phyloP scores from a whole-genome alignment of 208 protist species.

The Wallacemonas rigidus region DNA sequence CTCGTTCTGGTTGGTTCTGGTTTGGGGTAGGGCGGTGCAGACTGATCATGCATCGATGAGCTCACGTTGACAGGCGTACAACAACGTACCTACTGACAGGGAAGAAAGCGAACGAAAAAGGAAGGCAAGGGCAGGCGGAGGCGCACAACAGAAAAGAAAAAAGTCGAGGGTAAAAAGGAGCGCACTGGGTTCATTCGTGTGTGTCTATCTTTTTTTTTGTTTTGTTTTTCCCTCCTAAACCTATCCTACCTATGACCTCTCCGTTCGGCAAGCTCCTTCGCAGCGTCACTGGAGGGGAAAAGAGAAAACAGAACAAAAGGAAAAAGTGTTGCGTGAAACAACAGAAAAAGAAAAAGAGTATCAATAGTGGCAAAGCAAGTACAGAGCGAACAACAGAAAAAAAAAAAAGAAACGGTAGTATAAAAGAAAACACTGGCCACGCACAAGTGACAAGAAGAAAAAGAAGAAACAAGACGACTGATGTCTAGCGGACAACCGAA shows the following conservation, averaged over 20 bases:
- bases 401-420: neutral
- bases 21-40: neutral
- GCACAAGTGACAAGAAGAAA: neutral
- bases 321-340: neutral
- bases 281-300: neutral
- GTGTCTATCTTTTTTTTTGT: neutral
- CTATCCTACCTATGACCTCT: neutral
- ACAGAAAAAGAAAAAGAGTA: neutral
- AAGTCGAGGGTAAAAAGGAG: neutral
- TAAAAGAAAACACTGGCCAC: neutral
- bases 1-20: neutral
- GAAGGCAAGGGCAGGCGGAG: neutral
- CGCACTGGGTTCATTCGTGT: neutral
- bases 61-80: conserved; percentile 6
- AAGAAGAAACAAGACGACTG: neutral
- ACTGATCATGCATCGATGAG: neutral
- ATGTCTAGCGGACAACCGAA: no score
- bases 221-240: neutral
- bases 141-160: neutral
- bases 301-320: neutral
- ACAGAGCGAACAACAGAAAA: neutral
- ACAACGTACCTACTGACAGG: neutral
- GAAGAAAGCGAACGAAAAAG: conserved; percentile 3
- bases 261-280: neutral
- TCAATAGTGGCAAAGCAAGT: conserved; percentile 2